Conservation (phyloP, 1,284 basidiomycete genomes). For the Papiliotrema terrestris region DNA sequence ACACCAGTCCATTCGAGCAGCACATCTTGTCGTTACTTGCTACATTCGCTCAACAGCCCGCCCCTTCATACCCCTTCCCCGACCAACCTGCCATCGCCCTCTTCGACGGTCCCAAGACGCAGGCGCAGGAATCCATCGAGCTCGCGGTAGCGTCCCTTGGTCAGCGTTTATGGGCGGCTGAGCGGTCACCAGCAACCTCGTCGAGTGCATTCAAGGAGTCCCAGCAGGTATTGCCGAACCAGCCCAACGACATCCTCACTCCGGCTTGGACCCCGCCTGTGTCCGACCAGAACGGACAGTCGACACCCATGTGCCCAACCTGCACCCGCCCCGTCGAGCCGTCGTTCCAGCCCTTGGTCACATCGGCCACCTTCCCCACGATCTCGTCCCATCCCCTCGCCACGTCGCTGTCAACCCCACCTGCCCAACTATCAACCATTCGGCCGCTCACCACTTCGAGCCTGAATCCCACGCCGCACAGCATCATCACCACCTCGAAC, state of each 20-base stretch:
- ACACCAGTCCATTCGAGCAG: conserved; percentile 30
- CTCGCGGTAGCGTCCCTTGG: conserved; percentile 35
- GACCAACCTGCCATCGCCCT: not conserved
- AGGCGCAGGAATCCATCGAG: conserved; percentile 40
- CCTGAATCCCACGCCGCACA: conserved; percentile 10
- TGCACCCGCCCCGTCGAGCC: conserved; percentile 20
- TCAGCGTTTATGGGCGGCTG: conserved; percentile 26
- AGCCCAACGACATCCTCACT: conserved; percentile 15
- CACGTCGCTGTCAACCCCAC: conserved; percentile 21
- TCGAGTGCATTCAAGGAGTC: too few relatives aligned
- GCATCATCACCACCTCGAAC: conserved; percentile 19
- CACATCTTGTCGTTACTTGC: conserved; percentile 38
- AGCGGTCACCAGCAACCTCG: conserved; percentile 8
- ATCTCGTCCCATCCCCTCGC: conserved; percentile 23
- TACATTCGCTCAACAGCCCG: conserved; percentile 31
- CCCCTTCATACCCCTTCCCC: conserved; percentile 38
- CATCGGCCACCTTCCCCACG: conserved; percentile 3
- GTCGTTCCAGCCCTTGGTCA: not conserved
- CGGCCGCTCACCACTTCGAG: conserved; percentile 1
- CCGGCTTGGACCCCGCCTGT: conserved; percentile 31
- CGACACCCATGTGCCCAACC: conserved; percentile 17
- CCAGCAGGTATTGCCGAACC: too few relatives aligned
- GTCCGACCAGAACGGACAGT: not conserved
- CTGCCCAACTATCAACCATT: conserved; percentile 12
- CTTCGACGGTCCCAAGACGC: conserved; percentile 27